Conservation (phyloP, 352 stramenopile genomes). For the Globisporangium alternatum region DNA sequence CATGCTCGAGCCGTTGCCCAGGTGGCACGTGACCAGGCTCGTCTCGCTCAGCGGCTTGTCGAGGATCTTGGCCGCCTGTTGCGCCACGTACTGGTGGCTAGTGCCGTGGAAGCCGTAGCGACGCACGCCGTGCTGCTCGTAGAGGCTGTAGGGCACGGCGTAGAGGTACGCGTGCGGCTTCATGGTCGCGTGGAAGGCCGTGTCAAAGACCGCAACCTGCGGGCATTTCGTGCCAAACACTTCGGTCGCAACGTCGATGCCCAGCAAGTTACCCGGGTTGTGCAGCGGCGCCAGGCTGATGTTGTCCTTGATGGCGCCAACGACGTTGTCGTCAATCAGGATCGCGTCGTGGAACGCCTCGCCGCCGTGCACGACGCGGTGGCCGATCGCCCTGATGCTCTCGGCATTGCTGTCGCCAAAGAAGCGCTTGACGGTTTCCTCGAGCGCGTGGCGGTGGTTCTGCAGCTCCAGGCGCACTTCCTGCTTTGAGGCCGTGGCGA, state of each 20-base stretch:
- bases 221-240: conserved; percentile 59
- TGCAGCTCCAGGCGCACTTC: conserved; percentile 47
- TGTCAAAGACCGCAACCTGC: conserved; percentile 90
- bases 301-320: conserved; percentile 59
- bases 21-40: conserved; percentile 85
- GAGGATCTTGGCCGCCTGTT: conserved; percentile 58
- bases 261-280: conserved; percentile 85
- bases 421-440: conserved; percentile 57
- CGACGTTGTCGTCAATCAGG: conserved; percentile 48
- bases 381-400: conserved; percentile 72
- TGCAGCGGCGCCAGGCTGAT: conserved; percentile 77
- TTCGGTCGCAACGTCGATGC: conserved; percentile 78
- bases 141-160: conserved; percentile 74
- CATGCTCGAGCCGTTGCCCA: conserved; percentile 87
- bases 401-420: conserved; percentile 47
- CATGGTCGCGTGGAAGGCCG: conserved; percentile 88
- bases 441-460: conserved; percentile 56
- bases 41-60: conserved; percentile 50
- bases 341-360: conserved; percentile 63
- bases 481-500: conserved; percentile 46
- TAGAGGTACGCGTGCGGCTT: conserved; percentile 79
- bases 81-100: conserved; percentile 82
- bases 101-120: conserved; percentile 92
- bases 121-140: conserved; percentile 77
- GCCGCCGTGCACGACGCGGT: conserved; percentile 88